Evolutionary conservation across 2,329 filamentous ascomycete species (phyloP).

Genomic region (Fusarium robinianum): DNA sequence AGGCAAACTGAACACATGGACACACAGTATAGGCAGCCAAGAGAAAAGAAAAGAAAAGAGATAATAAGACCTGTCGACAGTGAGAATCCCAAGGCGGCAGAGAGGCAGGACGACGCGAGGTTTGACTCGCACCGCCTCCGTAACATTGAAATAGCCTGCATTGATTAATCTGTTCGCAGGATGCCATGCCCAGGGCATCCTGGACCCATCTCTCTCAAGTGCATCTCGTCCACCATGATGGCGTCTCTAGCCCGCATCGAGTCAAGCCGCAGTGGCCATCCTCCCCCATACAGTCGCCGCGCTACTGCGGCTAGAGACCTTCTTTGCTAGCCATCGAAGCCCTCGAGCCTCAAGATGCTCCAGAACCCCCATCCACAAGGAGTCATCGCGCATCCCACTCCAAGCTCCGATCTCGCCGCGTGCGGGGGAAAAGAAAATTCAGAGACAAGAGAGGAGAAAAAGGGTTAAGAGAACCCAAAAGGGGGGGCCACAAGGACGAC

Average conservation of each 20-base stretch:
- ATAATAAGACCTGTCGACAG: too few relatives aligned
- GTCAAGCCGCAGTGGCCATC: constrained; percentile 24
- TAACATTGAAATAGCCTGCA: constrained; percentile 1
- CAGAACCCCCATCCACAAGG: constrained; percentile 19
- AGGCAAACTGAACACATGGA: constrained; percentile 15
- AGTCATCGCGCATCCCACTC: constrained; percentile 29
- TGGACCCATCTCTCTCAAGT: constrained; percentile 9
- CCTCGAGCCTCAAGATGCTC: constrained; percentile 20
- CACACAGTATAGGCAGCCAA: constrained; percentile 7
- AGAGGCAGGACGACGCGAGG: constrained; percentile 7
- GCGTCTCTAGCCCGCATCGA: constrained; percentile 26
- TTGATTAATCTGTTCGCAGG: constrained; percentile 29
- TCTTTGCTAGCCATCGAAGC: constrained; percentile 35
- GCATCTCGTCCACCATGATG: constrained; percentile 6
- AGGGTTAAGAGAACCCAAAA: too few relatives aligned
- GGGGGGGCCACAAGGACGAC: constrained; percentile 5
- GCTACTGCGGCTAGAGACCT: constrained; percentile 34
- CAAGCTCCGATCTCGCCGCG: constrained; percentile 36
- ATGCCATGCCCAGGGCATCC: constrained; percentile 25
- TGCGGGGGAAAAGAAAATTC: constrained; percentile 24
- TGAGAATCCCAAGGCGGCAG: too few relatives aligned
- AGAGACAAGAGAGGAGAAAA: constrained; percentile 20
- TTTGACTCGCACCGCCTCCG: constrained; percentile 10
- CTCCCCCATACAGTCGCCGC: constrained; percentile 19
- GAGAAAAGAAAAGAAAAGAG: constrained; percentile 3